Base-by-base conservation (phyloP, 2,329 filamentous ascomycete species). In the Cladosporium sp. region DNA sequence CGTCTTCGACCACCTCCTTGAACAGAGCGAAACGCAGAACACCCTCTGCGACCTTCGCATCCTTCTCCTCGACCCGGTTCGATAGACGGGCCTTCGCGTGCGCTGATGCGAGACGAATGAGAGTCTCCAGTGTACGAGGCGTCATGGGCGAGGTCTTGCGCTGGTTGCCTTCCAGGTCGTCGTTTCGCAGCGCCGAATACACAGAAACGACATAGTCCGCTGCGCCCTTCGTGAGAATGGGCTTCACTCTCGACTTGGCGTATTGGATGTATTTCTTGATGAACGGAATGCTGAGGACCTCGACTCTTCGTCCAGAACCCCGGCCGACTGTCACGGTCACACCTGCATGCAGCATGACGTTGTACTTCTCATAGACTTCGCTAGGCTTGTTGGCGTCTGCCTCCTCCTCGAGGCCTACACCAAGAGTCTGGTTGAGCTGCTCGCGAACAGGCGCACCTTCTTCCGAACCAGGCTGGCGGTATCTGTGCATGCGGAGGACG, bases 201-300 rank as follows among this genome's bases (percentile, higher is more conserved):
- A 91, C 87, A 32, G 89, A 82, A 35, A 91, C 85, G 64, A 98
- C 95, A 58, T 95, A 88, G 61, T 96, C 89, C 9, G 90, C 89
- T 5, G 93, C 92, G 42, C 89, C 89, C 66, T 93, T 89, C 0
- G 91, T 95, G 56, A 98, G 76, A 38, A 95, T 77, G 0, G 93
- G 93, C 79, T 90, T 95, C 65, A 95, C 81, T 66, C 93, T 79
- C 34, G 82, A 87, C 75, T 98, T 98, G 59, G 93, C 90, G 70
- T 98, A 98, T 68, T 98, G 93, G 43, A 98, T 95, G 70, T 96
- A 98, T 73, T 98, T 98, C 76, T 98, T 98, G 77, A 98, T 90
- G 72, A 98, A 98, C 0, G 91, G 88, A 56, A 98, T 96, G 72
- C 88, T 95, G 50, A 98, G 77, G 11, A 98, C 88, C 68, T 96